A percentile compares a stretch with the other conserved stretches of the same genome.
phyloP scores from a whole-genome alignment of 495 filamentous ascomycete species.

The Penicillium paxilli region DNA sequence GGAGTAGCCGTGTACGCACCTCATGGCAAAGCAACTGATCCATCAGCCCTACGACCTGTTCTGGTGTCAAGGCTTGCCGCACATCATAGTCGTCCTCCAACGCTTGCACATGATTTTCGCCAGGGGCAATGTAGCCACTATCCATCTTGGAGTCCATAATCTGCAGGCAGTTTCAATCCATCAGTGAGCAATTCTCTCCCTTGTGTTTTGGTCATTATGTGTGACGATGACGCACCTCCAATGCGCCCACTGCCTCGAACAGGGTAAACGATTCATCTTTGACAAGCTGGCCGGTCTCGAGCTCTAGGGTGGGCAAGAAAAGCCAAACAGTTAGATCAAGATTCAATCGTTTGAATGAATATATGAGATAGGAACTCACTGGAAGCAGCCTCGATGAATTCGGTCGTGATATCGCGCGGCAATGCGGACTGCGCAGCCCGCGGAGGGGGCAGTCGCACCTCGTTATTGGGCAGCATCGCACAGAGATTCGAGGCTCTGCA shows the following conservation, averaged over 20 bases:
- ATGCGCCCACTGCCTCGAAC: conserved; percentile 89
- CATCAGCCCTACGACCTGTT: conserved; percentile 89
- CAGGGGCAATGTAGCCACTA: conserved; percentile 75
- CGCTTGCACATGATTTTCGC: conserved; percentile 57
- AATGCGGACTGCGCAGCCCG: conserved; percentile 48
- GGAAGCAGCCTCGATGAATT: conserved; percentile 68
- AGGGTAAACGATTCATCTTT: conserved; percentile 94
- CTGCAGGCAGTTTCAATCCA: conserved; percentile 43
- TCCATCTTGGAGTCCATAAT: conserved; percentile 99
- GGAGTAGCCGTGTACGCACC: conserved; percentile 44
- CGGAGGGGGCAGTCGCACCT: conserved; percentile 34
- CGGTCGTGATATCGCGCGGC: conserved; percentile 73
- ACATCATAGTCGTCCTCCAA: conserved; percentile 87
- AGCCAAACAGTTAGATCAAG: conserved; percentile 10
- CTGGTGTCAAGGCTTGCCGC: conserved; percentile 63
- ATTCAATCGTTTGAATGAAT: too few species aligned
- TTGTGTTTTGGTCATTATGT: conserved; percentile 2
- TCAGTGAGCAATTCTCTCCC: conserved; percentile 8
- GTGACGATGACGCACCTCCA: conserved; percentile 68
- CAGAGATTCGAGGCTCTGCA: conserved; percentile 25
- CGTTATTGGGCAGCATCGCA: conserved; percentile 42
- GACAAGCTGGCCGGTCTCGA: conserved; percentile 77
- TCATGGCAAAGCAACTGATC: conserved; percentile 90
- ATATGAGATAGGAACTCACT: too few species aligned
- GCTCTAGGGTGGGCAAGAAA: conserved; percentile 54